Base-by-base conservation (phyloP, 1,139 yeast species). In the Debaryomyces singareniensis region DNA sequence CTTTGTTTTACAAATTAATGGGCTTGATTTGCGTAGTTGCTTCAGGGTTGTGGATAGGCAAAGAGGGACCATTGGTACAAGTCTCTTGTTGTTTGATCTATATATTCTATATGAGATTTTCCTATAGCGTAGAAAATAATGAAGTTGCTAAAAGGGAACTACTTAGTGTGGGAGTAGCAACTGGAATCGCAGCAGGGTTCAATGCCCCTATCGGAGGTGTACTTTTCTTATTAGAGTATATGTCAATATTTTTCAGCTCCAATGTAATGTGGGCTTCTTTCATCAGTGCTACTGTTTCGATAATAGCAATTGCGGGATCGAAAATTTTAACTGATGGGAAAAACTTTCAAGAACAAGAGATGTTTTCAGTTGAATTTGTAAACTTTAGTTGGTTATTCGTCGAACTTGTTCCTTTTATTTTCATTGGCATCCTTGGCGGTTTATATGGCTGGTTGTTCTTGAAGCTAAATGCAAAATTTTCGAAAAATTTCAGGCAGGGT, bases 171-270 rank as follows among this genome's bases (percentile, higher is more conserved):
- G 93, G 95, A 1, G 75, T 93, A 1, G 95, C 95, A 0, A 86
- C 95, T 1, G 97, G 96, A 5, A 89, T 89, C 10, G 84, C 95
- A 0, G 89, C 85, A 3, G 96, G 96, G 0, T 89, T 89, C 57
- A 87, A 87, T 33, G 82, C 96, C 0, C 97, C 97, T 1, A 84
- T 89, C 35, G 96, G 96, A 11, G 97, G 97, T 4, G 95, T 89
- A 1, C 55, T 89, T 18, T 89, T 89, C 55, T 83, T 87, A 3
- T 58, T 89, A 18, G 97, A 89, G 46, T 75, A 75, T 37, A 64
- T 83, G 36, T 75, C 81, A 3, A 68, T 78, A 27, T 80, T 71
- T 44, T 75, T 78, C 44, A 69, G 71, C 31, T 76, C 80, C 14
- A 75, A 75, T 15, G 68, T 78, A 39, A 74, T 83, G 78, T 84